These are phyloP conservation scores for Jacaranda mimosifolia DNA, from an alignment of 257 asterid genomes.

Conservation along the genomic window DNA sequence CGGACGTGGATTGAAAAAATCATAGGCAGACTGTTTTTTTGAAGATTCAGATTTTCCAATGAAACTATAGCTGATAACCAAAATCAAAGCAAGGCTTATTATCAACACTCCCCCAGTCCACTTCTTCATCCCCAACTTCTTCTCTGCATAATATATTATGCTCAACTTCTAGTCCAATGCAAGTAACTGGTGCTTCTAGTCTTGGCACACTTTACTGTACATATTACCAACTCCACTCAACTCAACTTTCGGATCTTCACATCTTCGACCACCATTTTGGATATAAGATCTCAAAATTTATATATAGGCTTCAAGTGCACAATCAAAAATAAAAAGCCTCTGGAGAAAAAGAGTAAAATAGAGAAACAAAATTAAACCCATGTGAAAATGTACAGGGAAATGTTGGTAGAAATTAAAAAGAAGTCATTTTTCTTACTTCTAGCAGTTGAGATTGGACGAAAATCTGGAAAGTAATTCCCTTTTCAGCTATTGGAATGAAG, in stretches of 20 bases:
- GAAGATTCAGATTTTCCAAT: constrained; percentile 55
- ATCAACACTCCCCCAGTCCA: constrained; percentile 78
- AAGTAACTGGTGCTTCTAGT: background rate
- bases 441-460: constrained; percentile 17
- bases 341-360: background rate
- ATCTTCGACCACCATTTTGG: background rate
- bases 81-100: constrained; percentile 57
- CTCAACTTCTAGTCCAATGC: constrained; percentile 10
- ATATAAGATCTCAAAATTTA: background rate
- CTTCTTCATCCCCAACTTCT: constrained; percentile 66
- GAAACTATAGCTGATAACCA: constrained; percentile 61
- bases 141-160: constrained; percentile 32
- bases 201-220: background rate
- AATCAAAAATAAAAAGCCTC: background rate
- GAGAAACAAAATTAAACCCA: background rate
- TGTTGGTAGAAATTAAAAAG: background rate
- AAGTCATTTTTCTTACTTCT: constrained; percentile 34
- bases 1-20: constrained; percentile 70
- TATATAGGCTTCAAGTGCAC: background rate
- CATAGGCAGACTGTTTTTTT: constrained; percentile 66
- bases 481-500: constrained; percentile 6
- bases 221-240: background rate
- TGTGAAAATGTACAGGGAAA: background rate
- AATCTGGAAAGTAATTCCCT: background rate
- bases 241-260: background rate